Conservation (phyloP, 2,329 filamentous ascomycete genomes). For the Teratosphaeria destructans region DNA sequence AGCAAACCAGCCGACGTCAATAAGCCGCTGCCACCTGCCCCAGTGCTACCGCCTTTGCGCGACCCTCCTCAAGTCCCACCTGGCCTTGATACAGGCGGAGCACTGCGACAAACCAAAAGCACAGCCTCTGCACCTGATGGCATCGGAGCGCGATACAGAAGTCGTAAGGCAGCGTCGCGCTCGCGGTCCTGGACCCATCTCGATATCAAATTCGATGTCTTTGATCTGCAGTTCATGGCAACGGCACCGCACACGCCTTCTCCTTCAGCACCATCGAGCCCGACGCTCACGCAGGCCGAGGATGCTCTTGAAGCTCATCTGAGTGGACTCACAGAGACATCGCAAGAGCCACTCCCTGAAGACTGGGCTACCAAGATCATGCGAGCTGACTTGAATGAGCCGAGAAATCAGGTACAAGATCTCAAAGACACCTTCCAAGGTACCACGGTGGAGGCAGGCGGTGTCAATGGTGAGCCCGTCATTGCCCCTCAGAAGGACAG, state of each 20-base stretch:
- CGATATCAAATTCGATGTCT: constrained; percentile 2
- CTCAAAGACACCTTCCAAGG: neutral
- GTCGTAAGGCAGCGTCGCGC: neutral
- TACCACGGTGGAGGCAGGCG: neutral
- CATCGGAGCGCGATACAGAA: neutral
- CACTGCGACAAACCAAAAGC: neutral
- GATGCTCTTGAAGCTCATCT: constrained; percentile 24
- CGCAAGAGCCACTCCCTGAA: constrained; percentile 1
- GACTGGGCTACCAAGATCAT: too few species aligned
- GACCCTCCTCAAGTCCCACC: constrained; percentile 3
- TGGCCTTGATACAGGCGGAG: neutral
- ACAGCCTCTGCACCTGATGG: neutral
- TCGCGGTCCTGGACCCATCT: neutral
- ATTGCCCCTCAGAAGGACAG: constrained; percentile 10
- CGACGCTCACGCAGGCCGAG: constrained; percentile 39
- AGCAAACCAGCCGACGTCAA: constrained; percentile 4
- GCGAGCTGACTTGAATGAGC: too few species aligned
- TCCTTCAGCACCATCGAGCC: constrained; percentile 23
- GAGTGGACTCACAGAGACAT: constrained; percentile 10
- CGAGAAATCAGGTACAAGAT: neutral
- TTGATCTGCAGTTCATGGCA: constrained; percentile 7
- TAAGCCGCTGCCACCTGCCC: constrained; percentile 14
- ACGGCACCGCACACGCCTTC: constrained; percentile 4
- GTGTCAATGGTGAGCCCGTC: neutral
- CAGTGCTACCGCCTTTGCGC: constrained; percentile 4